A percentile compares a stretch with the other conserved stretches of the same genome.
phyloP scores from a whole-genome alignment of 2,329 filamentous ascomycete genomes.

The Sphaerulina vaccinii region DNA sequence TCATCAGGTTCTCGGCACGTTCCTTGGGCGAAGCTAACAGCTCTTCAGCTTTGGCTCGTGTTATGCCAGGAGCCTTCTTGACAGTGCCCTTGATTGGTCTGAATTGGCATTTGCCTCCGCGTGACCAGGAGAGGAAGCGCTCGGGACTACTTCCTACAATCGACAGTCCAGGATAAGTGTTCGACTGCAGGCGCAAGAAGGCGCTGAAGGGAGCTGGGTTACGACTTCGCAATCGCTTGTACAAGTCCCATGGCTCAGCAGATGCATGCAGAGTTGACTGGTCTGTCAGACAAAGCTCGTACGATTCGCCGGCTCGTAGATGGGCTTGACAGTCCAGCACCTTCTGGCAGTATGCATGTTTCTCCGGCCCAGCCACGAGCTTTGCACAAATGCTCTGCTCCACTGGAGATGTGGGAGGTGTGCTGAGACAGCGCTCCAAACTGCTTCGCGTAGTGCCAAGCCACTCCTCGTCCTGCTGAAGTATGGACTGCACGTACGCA shows the following conservation, averaged over 20 bases:
- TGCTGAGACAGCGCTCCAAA: not conserved
- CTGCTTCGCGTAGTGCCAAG: slow-evolving; percentile 10
- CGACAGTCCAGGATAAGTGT: slow-evolving; percentile 47
- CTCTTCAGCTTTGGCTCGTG: slow-evolving; percentile 67
- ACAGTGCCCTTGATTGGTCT: slow-evolving; percentile 96
- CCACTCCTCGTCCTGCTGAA: slow-evolving; percentile 42
- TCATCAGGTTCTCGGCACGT: slow-evolving; percentile 95
- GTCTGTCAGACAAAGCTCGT: slow-evolving; percentile 80
- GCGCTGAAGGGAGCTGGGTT: slow-evolving; percentile 86
- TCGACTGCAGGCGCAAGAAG: slow-evolving; percentile 66
- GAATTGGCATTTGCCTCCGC: slow-evolving; percentile 67
- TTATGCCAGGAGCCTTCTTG: slow-evolving; percentile 68
- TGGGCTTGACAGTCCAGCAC: slow-evolving; percentile 68
- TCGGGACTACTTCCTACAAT: slow-evolving; percentile 84
- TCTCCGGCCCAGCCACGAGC: slow-evolving; percentile 27
- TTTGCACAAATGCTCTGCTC: slow-evolving; percentile 4
- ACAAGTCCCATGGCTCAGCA: slow-evolving; percentile 62
- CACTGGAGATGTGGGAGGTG: not conserved
- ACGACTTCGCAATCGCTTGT: slow-evolving; percentile 64
- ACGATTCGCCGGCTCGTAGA: slow-evolving; percentile 76
- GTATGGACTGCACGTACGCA: slow-evolving; percentile 68
- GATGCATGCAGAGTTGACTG: slow-evolving; percentile 62
- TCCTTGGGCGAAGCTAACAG: slow-evolving; percentile 83
- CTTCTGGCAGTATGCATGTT: slow-evolving; percentile 59
- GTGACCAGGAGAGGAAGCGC: slow-evolving; percentile 73